Conservation (phyloP, 2,329 filamentous ascomycete genomes). For the Penicillium italicum region DNA sequence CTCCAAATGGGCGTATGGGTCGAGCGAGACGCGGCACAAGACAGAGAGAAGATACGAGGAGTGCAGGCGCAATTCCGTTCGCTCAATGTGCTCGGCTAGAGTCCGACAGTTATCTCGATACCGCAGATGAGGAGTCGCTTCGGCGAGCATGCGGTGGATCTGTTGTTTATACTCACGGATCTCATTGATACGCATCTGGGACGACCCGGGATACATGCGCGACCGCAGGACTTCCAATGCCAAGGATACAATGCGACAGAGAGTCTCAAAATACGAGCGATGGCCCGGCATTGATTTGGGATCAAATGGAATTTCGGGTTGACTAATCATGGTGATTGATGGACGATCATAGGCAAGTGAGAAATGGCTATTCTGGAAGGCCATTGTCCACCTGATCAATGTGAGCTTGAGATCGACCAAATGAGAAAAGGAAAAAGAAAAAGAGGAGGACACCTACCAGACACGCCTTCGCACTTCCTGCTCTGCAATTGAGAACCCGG, state of each 20-base stretch:
- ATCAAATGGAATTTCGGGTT: slow-evolving; percentile 48
- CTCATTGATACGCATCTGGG: slow-evolving; percentile 48
- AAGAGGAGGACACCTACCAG: slow-evolving; percentile 29
- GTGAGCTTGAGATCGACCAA: not conserved
- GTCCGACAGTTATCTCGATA: slow-evolving; percentile 41
- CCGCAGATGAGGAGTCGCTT: slow-evolving; percentile 55
- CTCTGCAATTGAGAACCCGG: slow-evolving; percentile 46
- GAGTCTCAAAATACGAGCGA: slow-evolving; percentile 53
- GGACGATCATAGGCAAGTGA: slow-evolving; percentile 59
- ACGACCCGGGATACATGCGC: slow-evolving; percentile 47
- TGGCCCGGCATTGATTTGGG: slow-evolving; percentile 50
- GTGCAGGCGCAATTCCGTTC: slow-evolving; percentile 58
- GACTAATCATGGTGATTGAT: slow-evolving; percentile 51
- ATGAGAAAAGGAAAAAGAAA: not conserved
- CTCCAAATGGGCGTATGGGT: slow-evolving; percentile 40
- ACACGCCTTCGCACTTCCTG: slow-evolving; percentile 38
- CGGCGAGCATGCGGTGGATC: slow-evolving; percentile 53
- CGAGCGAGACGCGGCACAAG: slow-evolving; percentile 55
- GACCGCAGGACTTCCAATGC: slow-evolving; percentile 55
- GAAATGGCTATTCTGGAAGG: slow-evolving; percentile 60
- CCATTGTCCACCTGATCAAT: slow-evolving; percentile 50
- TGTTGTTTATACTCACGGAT: slow-evolving; percentile 55
- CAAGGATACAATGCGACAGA: slow-evolving; percentile 52
- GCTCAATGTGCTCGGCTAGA: slow-evolving; percentile 52
- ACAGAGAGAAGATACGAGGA: slow-evolving; percentile 59